Evolutionary conservation across 1,284 basidiomycete genomes (phyloP), one percentile per base, ranked within the genome.

Genomic region (Schizopora paradoxa): DNA sequence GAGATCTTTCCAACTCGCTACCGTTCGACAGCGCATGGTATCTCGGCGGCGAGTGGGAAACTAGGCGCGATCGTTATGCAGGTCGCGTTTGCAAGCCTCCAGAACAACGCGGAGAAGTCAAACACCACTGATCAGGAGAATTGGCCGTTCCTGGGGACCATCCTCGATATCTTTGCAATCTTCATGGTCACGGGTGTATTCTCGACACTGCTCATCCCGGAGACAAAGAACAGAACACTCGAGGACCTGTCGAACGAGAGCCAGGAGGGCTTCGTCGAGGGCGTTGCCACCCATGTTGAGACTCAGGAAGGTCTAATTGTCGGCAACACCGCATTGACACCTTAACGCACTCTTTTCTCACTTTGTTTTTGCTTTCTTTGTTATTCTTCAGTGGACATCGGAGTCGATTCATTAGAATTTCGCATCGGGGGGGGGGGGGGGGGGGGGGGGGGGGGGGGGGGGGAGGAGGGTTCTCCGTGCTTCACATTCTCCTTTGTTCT

Each of bases 1-100:
- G 88, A 93, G 63, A 77, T 73, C 22, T 93, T 91, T 81, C 89
- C 90, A 2, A 92, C 90, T 2, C 80, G 89, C 36, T 90, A 90
- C 66, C 76, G 88, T 41, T 86, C 85, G 0, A 90, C 87, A 4
- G 83, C 78, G 2, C 87, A 91, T 64, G 89, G 89, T 64, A 90
- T 93, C 61, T 85, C 82, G 14, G 90, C 89, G 14, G 88, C 85
- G 3, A 79, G 76, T 21, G 87, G 86, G 42, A 92, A 91, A 65
- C 71, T 90, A 41, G 90, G 89, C 33, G 89, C 89, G 43, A 86
- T 93, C 60, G 65, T 91, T 38, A 82, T 86, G 3, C 86, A 91
- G 64, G 79, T 90, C 53, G 86, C 79, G 35, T 89, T 91, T 63
- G 76, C 79, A 25, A 76, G 74, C 47, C 64, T 91, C 40, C 76